These are phyloP conservation scores for Diutina ranongensis DNA, from an alignment of 1,139 yeast genomes.

Conservation along the genomic window DNA sequence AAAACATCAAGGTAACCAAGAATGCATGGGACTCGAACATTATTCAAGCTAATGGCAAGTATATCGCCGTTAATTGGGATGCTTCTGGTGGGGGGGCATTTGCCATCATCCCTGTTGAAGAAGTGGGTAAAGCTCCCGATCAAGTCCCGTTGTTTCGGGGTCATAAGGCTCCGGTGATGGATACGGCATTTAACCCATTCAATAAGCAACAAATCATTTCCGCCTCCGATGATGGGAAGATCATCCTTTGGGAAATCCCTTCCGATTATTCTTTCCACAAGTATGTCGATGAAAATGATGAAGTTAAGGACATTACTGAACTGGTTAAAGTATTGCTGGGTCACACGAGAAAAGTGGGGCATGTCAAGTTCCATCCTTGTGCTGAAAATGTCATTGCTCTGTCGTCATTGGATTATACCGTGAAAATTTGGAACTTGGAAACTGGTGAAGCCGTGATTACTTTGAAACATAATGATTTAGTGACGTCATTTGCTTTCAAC, in stretches of 20 bases:
- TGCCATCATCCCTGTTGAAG: conserved; percentile 77
- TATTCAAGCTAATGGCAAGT: conserved; percentile 70
- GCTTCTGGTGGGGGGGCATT: conserved; percentile 97
- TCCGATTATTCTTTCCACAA: conserved; percentile 60
- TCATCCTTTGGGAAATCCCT: conserved; percentile 82
- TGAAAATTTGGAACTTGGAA: conserved; percentile 81
- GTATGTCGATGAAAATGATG: conserved; percentile 48
- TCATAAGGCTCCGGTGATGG: conserved; percentile 89
- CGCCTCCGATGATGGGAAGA: conserved; percentile 85
- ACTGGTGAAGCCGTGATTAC: conserved; percentile 63
- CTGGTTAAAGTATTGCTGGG: conserved; percentile 68
- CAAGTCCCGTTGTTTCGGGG: conserved; percentile 89
- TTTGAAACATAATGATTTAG: conserved; percentile 77
- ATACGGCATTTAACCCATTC: conserved; percentile 91
- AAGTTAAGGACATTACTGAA: conserved; percentile 49
- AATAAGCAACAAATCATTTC: conserved; percentile 66
- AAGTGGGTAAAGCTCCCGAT: conserved; percentile 92
- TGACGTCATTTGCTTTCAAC: conserved; percentile 83
- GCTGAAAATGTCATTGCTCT: conserved; percentile 83
- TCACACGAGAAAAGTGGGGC: conserved; percentile 94
- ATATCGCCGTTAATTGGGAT: conserved; percentile 82
- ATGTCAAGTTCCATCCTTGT: conserved; percentile 78
- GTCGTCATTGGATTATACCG: conserved; percentile 80
- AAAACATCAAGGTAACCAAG: conserved; percentile 72
- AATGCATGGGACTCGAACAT: conserved; percentile 96